A percentile compares a stretch with the other conserved stretches of the same genome.
Evolutionary conservation across 2,329 filamentous ascomycete species (phyloP).

Genomic region (Ophiostoma himal-ulmi): DNA sequence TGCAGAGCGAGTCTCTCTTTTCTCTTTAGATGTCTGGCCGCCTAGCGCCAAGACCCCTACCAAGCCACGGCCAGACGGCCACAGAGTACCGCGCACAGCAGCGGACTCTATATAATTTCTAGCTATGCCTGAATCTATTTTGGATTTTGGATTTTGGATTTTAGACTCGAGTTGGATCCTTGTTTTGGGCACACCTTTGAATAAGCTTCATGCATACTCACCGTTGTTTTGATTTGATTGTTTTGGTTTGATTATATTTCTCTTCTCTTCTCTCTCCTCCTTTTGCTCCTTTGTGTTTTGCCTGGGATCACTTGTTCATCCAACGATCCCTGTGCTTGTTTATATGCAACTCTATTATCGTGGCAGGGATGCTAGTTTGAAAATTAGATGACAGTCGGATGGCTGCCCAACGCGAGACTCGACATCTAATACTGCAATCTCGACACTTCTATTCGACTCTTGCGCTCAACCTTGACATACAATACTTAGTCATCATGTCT

Average conservation of each 20-base stretch:
- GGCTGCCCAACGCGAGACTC: not conserved
- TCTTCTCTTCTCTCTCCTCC: not conserved
- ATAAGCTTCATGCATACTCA: not conserved
- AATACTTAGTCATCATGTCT: not conserved
- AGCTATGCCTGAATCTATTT: not conserved
- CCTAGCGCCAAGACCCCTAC: too few species aligned
- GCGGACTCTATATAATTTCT: not conserved
- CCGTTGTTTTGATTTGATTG: not conserved
- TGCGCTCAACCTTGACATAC: too few species aligned
- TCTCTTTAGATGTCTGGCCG: too few species aligned
- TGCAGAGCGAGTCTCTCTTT: not conserved
- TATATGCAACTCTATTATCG: constrained; percentile 9
- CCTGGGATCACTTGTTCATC: not conserved
- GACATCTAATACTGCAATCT: too few species aligned
- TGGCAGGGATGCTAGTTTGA: not conserved
- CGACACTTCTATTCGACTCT: too few species aligned
- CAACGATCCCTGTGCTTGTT: not conserved
- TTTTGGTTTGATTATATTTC: not conserved
- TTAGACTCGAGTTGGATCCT: not conserved
- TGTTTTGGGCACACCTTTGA: not conserved
- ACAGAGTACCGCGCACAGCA: not conserved
- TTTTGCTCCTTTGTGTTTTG: not conserved
- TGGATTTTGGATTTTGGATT: not conserved
- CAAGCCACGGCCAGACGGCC: too few species aligned
- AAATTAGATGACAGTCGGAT: not conserved